These are phyloP conservation scores for Sisymbrium irio DNA, from an alignment of 345 rosid genomes.

Conservation along the genomic window DNA sequence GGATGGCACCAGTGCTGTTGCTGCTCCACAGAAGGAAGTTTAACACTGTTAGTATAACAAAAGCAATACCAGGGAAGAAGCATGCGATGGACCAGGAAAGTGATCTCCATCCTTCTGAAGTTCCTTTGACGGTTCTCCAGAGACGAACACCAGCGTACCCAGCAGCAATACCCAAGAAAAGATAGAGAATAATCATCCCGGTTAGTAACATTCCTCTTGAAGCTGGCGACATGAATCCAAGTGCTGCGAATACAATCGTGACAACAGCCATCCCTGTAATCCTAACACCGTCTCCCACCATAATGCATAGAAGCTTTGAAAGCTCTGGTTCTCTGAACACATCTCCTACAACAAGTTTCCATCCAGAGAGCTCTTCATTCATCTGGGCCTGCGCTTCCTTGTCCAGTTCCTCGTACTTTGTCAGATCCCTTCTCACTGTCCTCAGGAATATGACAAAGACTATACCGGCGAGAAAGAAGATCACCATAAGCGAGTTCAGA, in stretches of 20 bases:
- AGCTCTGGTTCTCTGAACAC: slow-evolving; percentile 78
- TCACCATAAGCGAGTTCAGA: slow-evolving; percentile 74
- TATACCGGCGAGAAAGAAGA: slow-evolving; percentile 71
- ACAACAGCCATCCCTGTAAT: slow-evolving; percentile 80
- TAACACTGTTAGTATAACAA: slow-evolving; percentile 61
- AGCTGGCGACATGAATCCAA: slow-evolving; percentile 85
- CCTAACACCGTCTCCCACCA: slow-evolving; percentile 77
- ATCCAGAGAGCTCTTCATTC: slow-evolving; percentile 86
- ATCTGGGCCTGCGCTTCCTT: slow-evolving; percentile 85
- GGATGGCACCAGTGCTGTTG: slow-evolving; percentile 76
- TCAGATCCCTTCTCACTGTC: slow-evolving; percentile 83
- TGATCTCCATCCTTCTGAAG: slow-evolving; percentile 73
- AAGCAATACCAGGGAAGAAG: slow-evolving; percentile 82
- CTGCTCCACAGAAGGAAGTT: slow-evolving; percentile 80
- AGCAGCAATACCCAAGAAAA: slow-evolving; percentile 67
- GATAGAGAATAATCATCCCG: slow-evolving; percentile 78
- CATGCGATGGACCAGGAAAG: slow-evolving; percentile 70
- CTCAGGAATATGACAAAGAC: slow-evolving; percentile 78
- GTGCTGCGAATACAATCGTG: slow-evolving; percentile 72
- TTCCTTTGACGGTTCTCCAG: slow-evolving; percentile 78
- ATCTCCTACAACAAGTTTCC: slow-evolving; percentile 92
- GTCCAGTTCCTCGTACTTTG: slow-evolving; percentile 77
- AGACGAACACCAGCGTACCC: slow-evolving; percentile 71
- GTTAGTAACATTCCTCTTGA: slow-evolving; percentile 86
- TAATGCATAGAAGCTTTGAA: slow-evolving; percentile 68